Percentiles rank a stretch among this genome's conserved stretches.
Conservation (phyloP, 129 eudicot species). For the Centaurea solstitialis region DNA sequence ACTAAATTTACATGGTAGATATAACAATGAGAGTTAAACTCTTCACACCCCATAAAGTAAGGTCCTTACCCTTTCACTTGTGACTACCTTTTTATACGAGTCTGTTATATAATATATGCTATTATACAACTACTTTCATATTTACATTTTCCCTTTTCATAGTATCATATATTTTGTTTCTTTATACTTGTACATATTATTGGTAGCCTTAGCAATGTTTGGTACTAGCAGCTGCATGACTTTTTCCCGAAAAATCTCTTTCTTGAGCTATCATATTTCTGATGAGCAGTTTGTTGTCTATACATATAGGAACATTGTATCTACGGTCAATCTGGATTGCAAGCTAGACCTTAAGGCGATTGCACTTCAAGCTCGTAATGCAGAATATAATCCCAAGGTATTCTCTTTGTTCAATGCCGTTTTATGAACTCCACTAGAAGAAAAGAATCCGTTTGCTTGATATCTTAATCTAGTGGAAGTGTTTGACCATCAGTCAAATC, state of each 20-base stretch:
- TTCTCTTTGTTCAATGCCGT: background rate
- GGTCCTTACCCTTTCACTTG: background rate
- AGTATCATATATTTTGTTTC: constrained; percentile 6
- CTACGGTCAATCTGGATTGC: constrained; percentile 56
- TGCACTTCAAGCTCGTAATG: constrained; percentile 55
- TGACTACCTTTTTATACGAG: background rate
- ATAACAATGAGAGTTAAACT: too few species aligned
- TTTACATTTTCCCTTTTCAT: background rate
- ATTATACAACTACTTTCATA: background rate
- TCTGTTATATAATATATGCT: background rate
- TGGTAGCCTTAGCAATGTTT: background rate
- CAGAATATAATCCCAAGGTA: constrained; percentile 48
- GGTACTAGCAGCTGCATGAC: background rate
- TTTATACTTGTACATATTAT: background rate
- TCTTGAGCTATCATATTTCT: constrained; percentile 16
- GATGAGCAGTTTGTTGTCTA: constrained; percentile 6
- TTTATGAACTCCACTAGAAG: background rate
- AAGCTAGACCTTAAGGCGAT: constrained; percentile 53
- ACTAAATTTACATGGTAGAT: too few species aligned
- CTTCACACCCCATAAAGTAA: too few species aligned
- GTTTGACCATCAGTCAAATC: background rate
- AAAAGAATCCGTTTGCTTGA: background rate
- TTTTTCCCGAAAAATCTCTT: background rate
- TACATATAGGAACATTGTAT: constrained; percentile 47
- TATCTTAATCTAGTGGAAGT: background rate